These are phyloP conservation scores for Periconia digitata DNA, from an alignment of 2,329 filamentous ascomycete genomes.

Conservation along the genomic window DNA sequence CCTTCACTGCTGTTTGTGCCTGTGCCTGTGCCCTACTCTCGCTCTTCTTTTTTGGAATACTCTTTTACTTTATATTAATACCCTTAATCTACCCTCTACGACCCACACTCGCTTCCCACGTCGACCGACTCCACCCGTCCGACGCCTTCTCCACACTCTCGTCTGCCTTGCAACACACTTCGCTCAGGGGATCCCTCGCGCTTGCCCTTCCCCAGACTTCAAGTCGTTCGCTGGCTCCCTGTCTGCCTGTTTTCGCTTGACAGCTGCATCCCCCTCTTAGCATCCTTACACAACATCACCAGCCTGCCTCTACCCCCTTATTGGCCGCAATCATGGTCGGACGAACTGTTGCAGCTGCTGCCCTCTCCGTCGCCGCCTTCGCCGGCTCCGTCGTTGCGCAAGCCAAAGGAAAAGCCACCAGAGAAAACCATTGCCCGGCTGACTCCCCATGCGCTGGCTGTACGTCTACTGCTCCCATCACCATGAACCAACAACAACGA, in stretches of 20 bases:
- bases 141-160: constrained; percentile 1
- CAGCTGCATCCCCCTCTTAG: constrained; percentile 30
- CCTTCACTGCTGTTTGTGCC: too few relatives aligned
- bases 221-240: background rate
- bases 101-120: constrained; percentile 26
- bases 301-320: constrained; percentile 13
- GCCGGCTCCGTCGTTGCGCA: constrained; percentile 31
- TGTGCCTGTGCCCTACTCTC: constrained; percentile 4
- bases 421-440: constrained; percentile 66
- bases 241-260: constrained; percentile 13
- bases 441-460: constrained; percentile 49
- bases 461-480: constrained; percentile 24
- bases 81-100: constrained; percentile 1
- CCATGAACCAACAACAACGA: background rate
- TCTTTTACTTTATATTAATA: too few relatives aligned
- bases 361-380: constrained; percentile 30
- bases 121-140: constrained; percentile 1
- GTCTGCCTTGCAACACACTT: too few relatives aligned
- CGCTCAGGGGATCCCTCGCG: constrained; percentile 20
- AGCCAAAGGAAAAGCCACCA: constrained; percentile 48
- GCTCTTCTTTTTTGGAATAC: constrained; percentile 11
- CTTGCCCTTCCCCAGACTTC: constrained; percentile 23
- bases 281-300: constrained; percentile 36
- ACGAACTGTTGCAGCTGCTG: constrained; percentile 24
- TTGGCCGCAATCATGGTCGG: constrained; percentile 32